phyloP scores from a whole-genome alignment of 2,329 filamentous ascomycete species.

The Colletotrichum filicis region DNA sequence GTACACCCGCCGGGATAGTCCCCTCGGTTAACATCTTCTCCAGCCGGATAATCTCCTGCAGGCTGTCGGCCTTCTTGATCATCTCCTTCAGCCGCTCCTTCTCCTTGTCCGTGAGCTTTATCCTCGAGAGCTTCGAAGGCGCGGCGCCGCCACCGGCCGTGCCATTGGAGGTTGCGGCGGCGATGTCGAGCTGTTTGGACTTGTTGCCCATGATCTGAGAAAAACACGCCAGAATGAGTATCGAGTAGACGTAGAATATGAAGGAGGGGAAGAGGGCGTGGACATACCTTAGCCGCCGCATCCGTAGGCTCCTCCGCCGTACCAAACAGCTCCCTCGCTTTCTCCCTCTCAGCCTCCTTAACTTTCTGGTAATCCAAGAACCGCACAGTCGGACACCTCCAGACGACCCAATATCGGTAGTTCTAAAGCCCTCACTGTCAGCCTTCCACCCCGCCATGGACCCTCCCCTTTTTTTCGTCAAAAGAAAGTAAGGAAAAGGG shows the following conservation, averaged over 20 bases:
- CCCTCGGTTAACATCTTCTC: constrained; percentile 95
- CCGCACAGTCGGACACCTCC: constrained; percentile 83
- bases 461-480: too few relatives aligned
- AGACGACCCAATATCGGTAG: constrained; percentile 93
- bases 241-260: background rate
- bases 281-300: constrained; percentile 74
- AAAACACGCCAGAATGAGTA: constrained; percentile 8
- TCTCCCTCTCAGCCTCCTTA: constrained; percentile 82
- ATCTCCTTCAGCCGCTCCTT: constrained; percentile 85
- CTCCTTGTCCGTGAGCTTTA: constrained; percentile 90
- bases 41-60: constrained; percentile 89
- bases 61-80: constrained; percentile 87
- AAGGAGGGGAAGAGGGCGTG: background rate
- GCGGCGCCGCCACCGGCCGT: constrained; percentile 45
- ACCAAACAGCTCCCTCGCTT: constrained; percentile 86
- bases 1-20: constrained; percentile 77
- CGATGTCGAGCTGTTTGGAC: constrained; percentile 77
- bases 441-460: background rate
- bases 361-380: constrained; percentile 96
- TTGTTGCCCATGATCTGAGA: constrained; percentile 84
- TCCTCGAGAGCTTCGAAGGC: constrained; percentile 75
- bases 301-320: constrained; percentile 81
- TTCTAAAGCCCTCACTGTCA: constrained; percentile 63
- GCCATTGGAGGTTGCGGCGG: constrained; percentile 57
- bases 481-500: too few relatives aligned